A percentile compares a stretch with the other conserved stretches of the same genome.
phyloP scores from a whole-genome alignment of 768 basidiomycete species.

The Lactarius hatsudake region DNA sequence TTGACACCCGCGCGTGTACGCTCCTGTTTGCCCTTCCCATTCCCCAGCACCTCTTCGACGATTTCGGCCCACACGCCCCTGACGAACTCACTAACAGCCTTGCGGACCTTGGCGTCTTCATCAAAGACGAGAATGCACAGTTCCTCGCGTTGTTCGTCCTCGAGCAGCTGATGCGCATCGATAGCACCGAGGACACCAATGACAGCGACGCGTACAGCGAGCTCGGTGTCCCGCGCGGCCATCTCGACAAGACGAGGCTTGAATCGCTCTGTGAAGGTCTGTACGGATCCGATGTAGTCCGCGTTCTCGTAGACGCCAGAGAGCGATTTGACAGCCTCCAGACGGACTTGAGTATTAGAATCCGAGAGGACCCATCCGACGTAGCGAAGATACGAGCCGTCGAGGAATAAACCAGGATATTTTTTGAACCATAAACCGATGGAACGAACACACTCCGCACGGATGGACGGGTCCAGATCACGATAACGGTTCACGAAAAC shows the following conservation, averaged over 20 bases:
- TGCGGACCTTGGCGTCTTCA: constrained; percentile 74
- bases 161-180: constrained; percentile 76
- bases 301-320: constrained; percentile 76
- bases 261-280: constrained; percentile 94
- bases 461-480: constrained; percentile 86
- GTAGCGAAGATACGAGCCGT: constrained; percentile 85
- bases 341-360: constrained; percentile 75
- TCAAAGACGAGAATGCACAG: constrained; percentile 86
- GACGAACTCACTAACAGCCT: constrained; percentile 79
- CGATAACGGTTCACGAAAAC: constrained; percentile 97
- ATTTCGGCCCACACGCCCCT: constrained; percentile 76
- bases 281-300: constrained; percentile 70
- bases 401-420: constrained; percentile 85
- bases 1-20: constrained; percentile 67
- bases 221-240: constrained; percentile 84
- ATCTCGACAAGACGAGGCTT: constrained; percentile 90
- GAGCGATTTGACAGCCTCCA: constrained; percentile 85
- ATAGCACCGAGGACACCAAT: constrained; percentile 82
- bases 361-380: constrained; percentile 96
- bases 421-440: constrained; percentile 89
- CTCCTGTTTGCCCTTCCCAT: constrained; percentile 47
- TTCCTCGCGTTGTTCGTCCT: constrained; percentile 81
- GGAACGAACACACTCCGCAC: constrained; percentile 87
- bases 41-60: constrained; percentile 62
- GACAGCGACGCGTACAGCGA: constrained; percentile 82